These are phyloP conservation scores for Parachaetomium inaequale DNA, from an alignment of 495 filamentous ascomycete species.

Conservation along the genomic window DNA sequence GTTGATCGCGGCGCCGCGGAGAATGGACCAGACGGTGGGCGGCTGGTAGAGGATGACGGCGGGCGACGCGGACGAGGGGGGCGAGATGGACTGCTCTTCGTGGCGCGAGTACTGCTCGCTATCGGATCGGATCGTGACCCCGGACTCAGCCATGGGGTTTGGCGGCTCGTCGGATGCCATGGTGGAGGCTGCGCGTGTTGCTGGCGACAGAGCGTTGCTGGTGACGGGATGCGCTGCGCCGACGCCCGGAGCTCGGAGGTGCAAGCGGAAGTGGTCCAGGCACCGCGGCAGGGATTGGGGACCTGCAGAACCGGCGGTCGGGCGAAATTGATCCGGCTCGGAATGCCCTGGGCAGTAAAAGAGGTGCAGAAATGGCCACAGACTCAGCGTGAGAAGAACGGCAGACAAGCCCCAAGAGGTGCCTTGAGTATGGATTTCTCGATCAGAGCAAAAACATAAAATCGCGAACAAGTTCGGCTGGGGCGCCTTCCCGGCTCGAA, in stretches of 20 bases:
- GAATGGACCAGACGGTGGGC: constrained; percentile 76
- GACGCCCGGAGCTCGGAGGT: constrained; percentile 3
- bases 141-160: constrained; percentile 69
- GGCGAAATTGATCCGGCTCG: neutral
- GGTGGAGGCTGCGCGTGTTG: neutral
- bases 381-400: too few relatives aligned
- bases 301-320: neutral
- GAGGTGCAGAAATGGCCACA: too few relatives aligned
- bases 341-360: too few relatives aligned
- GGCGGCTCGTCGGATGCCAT: constrained; percentile 51
- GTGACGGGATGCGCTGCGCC: neutral
- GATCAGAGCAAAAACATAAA: too few relatives aligned
- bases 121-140: constrained; percentile 82
- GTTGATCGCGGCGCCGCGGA: constrained; percentile 92
- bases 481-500: too few relatives aligned
- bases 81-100: constrained; percentile 58
- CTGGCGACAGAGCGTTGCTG: neutral
- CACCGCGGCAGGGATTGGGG: neutral
- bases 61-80: constrained; percentile 63
- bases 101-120: constrained; percentile 82
- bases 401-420: too few relatives aligned
- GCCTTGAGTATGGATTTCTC: too few relatives aligned
- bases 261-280: neutral
- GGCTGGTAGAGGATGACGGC: constrained; percentile 83
- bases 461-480: too few relatives aligned